Evolutionary conservation across 495 filamentous ascomycete species (phyloP), one percentile per base, ranked within the genome.

Genomic region (Ascodesmis nigricans): DNA sequence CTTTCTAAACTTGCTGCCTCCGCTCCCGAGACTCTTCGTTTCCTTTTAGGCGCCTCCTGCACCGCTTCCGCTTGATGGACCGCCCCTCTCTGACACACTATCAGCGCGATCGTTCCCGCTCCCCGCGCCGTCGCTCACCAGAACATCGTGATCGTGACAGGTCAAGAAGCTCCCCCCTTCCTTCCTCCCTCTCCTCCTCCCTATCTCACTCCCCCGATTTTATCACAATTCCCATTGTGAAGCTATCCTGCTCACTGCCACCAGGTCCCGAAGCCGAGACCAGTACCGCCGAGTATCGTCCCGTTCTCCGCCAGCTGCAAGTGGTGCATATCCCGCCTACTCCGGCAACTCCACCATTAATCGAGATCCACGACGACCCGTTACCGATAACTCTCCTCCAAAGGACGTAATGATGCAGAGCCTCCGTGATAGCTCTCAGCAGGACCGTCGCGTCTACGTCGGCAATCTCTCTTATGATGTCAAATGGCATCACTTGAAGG

Each of bases 401-500:
- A 82, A 90, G 61, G 83, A 92, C 55, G 73, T 79, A 52, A 91
- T 90, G 78, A 84, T 93, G 79, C 75, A 75, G 58, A 76, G 69
- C 49, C 70, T 93, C 43, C 71, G 80, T 47, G 87, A 93, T 46
- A 74, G 76, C 10, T 95, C 87, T 45, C 87, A 93, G 56, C 87
- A 95, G 60, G 87, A 95, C 64, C 84, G 87, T 48, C 81, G 84
- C 26, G 87, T 97, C 69, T 97, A 97, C 60, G 90, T 97, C 53
- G 87, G 87, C 59, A 97, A 97, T 50, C 66, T 97, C 43, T 82
- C 81, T 26, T 97, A 97, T 60, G 87, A 97, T 68, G 87, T 97
- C 48, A 97, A 97, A 61, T 97, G 90, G 90, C 83, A 92, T 64
- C 84, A 92, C 50, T 67, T 97, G 27, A 97, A 97, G 64, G 87